Evolutionary conservation across 148 eudicot species (phyloP).

Genomic region (Suaeda aralocaspica): DNA sequence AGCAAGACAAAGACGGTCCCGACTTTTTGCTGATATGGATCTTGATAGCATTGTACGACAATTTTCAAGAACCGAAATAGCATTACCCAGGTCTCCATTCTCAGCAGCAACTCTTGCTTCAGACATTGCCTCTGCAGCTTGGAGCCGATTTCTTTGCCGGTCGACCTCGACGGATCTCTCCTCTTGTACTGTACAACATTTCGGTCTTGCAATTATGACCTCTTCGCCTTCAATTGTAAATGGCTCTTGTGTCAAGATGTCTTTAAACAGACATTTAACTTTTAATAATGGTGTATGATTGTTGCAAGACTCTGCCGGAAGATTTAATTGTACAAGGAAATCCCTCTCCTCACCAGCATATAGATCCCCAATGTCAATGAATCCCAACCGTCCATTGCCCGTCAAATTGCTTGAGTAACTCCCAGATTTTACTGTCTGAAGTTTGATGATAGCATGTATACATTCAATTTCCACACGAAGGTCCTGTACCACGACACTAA

Average conservation of each 20-base stretch:
- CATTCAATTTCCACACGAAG: slow-evolving; percentile 50
- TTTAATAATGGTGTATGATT: slow-evolving; percentile 40
- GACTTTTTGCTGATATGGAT: slow-evolving; percentile 46
- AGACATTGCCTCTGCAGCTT: slow-evolving; percentile 70
- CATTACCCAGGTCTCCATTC: slow-evolving; percentile 50
- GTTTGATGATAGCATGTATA: slow-evolving; percentile 33
- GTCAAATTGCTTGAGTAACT: slow-evolving; percentile 42
- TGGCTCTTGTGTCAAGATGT: slow-evolving; percentile 48
- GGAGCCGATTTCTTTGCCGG: slow-evolving; percentile 62
- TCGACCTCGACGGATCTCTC: slow-evolving; percentile 62
- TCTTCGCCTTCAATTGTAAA: slow-evolving; percentile 37
- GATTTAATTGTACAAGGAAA: slow-evolving; percentile 52
- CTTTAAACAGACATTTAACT: slow-evolving; percentile 44
- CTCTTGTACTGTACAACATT: slow-evolving; percentile 24
- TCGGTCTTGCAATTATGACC: slow-evolving; percentile 48
- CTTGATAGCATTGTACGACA: slow-evolving; percentile 41
- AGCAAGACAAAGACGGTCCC: slow-evolving; percentile 52
- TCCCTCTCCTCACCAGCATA: slow-evolving; percentile 89
- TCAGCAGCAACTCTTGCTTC: slow-evolving; percentile 61
- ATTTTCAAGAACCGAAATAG: slow-evolving; percentile 50
- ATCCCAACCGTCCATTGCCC: slow-evolving; percentile 39
- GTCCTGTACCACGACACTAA: slow-evolving; percentile 75
- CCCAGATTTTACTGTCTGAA: slow-evolving; percentile 55
- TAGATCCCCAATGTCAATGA: slow-evolving; percentile 60
- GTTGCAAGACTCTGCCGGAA: slow-evolving; percentile 36